These are phyloP conservation scores for Pseudopithomyces maydicus DNA, from an alignment of 2,329 filamentous ascomycete genomes.

Conservation along the genomic window DNA sequence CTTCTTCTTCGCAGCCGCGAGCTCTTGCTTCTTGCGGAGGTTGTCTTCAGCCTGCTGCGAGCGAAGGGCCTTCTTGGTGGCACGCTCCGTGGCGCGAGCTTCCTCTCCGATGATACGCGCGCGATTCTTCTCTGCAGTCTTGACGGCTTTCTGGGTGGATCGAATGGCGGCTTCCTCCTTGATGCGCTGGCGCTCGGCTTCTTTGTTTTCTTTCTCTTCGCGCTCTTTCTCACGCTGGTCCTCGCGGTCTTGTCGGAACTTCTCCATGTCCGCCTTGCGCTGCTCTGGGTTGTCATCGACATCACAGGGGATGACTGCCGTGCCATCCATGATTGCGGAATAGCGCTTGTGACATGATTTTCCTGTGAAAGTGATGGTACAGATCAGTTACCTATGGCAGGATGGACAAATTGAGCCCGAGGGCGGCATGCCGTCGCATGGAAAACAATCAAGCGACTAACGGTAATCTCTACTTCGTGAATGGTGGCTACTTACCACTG, in stretches of 20 bases:
- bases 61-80: slow-evolving; percentile 23
- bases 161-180: slow-evolving; percentile 23
- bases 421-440: too few species aligned
- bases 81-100: slow-evolving; percentile 28
- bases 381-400: too few species aligned
- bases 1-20: background rate
- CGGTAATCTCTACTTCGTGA: too few species aligned
- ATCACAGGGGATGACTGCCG: slow-evolving; percentile 52
- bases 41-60: slow-evolving; percentile 22
- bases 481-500: slow-evolving; percentile 38
- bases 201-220: slow-evolving; percentile 18
- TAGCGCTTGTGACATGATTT: slow-evolving; percentile 52
- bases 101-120: slow-evolving; percentile 18
- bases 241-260: slow-evolving; percentile 24
- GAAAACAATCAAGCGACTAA: too few species aligned
- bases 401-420: too few species aligned
- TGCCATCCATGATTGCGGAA: slow-evolving; percentile 48
- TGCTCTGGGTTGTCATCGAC: slow-evolving; percentile 47
- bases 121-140: slow-evolving; percentile 21
- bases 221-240: slow-evolving; percentile 23
- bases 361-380: too few species aligned
- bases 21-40: slow-evolving; percentile 10
- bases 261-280: slow-evolving; percentile 39
- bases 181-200: slow-evolving; percentile 18
- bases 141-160: slow-evolving; percentile 31